These are phyloP conservation scores for Sporisorium sorghi DNA, from an alignment of 1,284 basidiomycete genomes.

Conservation along the genomic window DNA sequence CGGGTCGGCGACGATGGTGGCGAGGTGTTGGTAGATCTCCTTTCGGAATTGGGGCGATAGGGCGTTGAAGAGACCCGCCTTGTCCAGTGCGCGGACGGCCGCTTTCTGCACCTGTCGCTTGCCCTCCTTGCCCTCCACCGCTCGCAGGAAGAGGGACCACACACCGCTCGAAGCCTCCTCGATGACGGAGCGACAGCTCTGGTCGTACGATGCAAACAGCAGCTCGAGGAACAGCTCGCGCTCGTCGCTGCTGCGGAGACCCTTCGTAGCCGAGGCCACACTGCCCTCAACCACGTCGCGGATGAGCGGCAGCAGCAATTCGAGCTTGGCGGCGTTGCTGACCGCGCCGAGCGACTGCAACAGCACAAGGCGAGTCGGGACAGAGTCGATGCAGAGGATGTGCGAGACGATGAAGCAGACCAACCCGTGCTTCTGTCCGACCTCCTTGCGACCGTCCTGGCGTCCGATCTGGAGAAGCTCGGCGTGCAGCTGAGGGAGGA, in stretches of 20 bases:
- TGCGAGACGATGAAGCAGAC: slow-evolving; percentile 87
- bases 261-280: slow-evolving; percentile 10
- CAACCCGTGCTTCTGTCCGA: slow-evolving; percentile 77
- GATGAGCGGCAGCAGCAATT: slow-evolving; percentile 77
- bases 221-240: slow-evolving; percentile 71
- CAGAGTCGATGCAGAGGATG: slow-evolving; percentile 75
- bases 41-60: slow-evolving; percentile 74
- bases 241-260: slow-evolving; percentile 24
- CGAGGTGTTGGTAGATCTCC: slow-evolving; percentile 74
- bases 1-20: slow-evolving; percentile 51
- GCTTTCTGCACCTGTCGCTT: slow-evolving; percentile 41
- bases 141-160: slow-evolving; percentile 43
- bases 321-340: slow-evolving; percentile 77
- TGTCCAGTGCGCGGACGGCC: slow-evolving; percentile 71
- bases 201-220: slow-evolving; percentile 74
- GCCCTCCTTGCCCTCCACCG: slow-evolving; percentile 25
- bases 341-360: slow-evolving; percentile 76
- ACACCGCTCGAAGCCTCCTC: slow-evolving; percentile 71
- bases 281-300: slow-evolving; percentile 69
- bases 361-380: slow-evolving; percentile 74
- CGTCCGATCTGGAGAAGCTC: slow-evolving; percentile 73
- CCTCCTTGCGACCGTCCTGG: slow-evolving; percentile 76
- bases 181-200: slow-evolving; percentile 73
- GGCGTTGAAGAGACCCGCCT: slow-evolving; percentile 72
- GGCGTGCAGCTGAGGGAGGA: slow-evolving; percentile 77